A percentile compares a stretch with the other conserved stretches of the same genome.
Evolutionary conservation across 2,329 filamentous ascomycete genomes (phyloP).

Genomic region (Penicillium sp.): DNA sequence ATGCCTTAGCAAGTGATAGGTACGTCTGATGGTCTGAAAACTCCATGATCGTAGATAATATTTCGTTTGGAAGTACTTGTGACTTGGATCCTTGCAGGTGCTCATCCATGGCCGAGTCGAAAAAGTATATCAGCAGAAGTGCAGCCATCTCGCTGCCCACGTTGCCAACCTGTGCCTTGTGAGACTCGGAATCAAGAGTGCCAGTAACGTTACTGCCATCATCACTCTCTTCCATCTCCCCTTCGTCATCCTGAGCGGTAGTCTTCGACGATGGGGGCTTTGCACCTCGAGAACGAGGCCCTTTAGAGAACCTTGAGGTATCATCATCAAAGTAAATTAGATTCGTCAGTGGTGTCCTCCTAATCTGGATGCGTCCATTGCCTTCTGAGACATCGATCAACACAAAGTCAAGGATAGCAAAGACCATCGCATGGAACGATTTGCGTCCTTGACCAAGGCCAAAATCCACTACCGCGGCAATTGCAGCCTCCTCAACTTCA

Average conservation of each 20-base stretch:
- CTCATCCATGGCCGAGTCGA: constrained; percentile 16
- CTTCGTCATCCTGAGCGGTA: background rate
- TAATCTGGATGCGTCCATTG: constrained; percentile 10
- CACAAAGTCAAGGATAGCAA: constrained; percentile 25
- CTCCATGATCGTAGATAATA: constrained; percentile 23
- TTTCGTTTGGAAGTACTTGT: constrained; percentile 24
- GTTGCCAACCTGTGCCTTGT: background rate
- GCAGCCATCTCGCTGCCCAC: background rate
- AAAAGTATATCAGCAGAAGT: constrained; percentile 18
- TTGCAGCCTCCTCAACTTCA: constrained; percentile 23
- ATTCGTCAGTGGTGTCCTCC: constrained; percentile 19
- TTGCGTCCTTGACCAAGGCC: constrained; percentile 20
- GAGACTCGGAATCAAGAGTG: background rate
- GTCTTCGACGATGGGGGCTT: background rate
- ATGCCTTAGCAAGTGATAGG: constrained; percentile 17
- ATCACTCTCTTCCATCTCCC: background rate
- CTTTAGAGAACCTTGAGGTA: constrained; percentile 13
- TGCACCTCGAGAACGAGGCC: constrained; percentile 15
- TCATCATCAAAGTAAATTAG: constrained; percentile 22
- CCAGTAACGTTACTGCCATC: background rate
- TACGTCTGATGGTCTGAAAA: constrained; percentile 23
- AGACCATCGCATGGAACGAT: constrained; percentile 24
- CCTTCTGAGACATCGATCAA: constrained; percentile 18
- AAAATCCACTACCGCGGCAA: constrained; percentile 19
- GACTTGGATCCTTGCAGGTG: constrained; percentile 14